A percentile compares a stretch with the other conserved stretches of the same genome.
Conservation (phyloP, 2,329 filamentous ascomycete genomes). For the Paracoccidioides lutzii region DNA sequence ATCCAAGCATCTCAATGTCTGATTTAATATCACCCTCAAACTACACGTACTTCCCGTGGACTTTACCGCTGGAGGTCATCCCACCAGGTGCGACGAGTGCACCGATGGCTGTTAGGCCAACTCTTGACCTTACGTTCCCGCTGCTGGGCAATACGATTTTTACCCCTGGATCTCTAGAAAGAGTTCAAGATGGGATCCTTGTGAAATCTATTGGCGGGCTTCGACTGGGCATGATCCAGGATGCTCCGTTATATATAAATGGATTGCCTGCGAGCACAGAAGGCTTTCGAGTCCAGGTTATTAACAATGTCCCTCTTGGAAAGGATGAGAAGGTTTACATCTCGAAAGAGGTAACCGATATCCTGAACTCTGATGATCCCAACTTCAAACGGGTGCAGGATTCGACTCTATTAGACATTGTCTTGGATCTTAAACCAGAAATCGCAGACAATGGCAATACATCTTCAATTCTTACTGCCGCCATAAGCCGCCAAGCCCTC, state of each 20-base stretch:
- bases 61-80: conserved; percentile 61
- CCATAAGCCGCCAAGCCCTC: conserved; percentile 13
- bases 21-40: conserved; percentile 54
- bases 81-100: conserved; percentile 66
- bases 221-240: conserved; percentile 39
- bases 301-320: conserved; percentile 69
- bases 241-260: conserved; percentile 23
- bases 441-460: conserved; percentile 12
- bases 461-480: conserved; percentile 15
- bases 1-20: conserved; percentile 43
- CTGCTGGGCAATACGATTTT: conserved; percentile 38
- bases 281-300: conserved; percentile 52
- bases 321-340: conserved; percentile 80
- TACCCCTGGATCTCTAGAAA: conserved; percentile 40
- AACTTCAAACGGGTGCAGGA: conserved; percentile 72
- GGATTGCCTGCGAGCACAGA: conserved; percentile 15
- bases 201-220: conserved; percentile 49
- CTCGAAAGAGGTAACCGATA: conserved; percentile 60
- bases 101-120: conserved; percentile 55
- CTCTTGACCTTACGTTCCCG: conserved; percentile 58
- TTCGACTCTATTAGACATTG: conserved; percentile 56
- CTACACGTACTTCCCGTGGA: conserved; percentile 87
- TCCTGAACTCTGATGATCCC: conserved; percentile 54
- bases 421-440: conserved; percentile 45
- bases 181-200: conserved; percentile 46